Evolutionary conservation across 2,329 filamentous ascomycete species (phyloP), one percentile per base, ranked within the genome.

Genomic region (Colletotrichum lentis): DNA sequence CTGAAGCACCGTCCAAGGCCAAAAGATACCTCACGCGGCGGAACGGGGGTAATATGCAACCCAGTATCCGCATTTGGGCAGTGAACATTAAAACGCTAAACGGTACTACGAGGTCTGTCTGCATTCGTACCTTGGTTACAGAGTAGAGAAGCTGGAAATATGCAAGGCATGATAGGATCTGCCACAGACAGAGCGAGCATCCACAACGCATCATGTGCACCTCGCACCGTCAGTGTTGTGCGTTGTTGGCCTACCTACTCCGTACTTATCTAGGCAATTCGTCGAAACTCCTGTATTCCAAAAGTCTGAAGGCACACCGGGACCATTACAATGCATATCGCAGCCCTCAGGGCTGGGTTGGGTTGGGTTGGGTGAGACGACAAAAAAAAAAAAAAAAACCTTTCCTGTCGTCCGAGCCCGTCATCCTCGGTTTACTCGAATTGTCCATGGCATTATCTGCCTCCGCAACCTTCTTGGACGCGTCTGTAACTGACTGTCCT

Each of bases 11-110:
- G 22, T 12, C 37, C 14, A 43, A 41, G 31, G 61, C 54, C 53
- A 37, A 67, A 43, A 55, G 60, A 39, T 53, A 64, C 60, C 22
- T 62, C 14, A 24, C 20, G 39, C n/a, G n/a, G 39, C 47, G 50
- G 39, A 46, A 14, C 20, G 55, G 11, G 27, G 27, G 31, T 35
- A 16, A 49, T 24, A 12, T 50, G 47, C 47, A 50, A 31, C 24
- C 18, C 47, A 31, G 14, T 3, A 35, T 35, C 31, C 31, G 31
- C 31, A 35, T 2, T 35, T 35, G 31, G 8, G 31, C 31, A 35
- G 31, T 35, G 31, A 35, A 35, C 2, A 35, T n/a, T 18, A 31
- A 10, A 10, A 18, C 49, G 49, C 49, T 18, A 52, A 52, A 52
- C 49, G 11, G 49, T 35, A 27, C 31, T 35, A 35, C 8, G 8